phyloP scores from a whole-genome alignment of 1,139 yeast genomes.

The Candida sanyaensis region DNA sequence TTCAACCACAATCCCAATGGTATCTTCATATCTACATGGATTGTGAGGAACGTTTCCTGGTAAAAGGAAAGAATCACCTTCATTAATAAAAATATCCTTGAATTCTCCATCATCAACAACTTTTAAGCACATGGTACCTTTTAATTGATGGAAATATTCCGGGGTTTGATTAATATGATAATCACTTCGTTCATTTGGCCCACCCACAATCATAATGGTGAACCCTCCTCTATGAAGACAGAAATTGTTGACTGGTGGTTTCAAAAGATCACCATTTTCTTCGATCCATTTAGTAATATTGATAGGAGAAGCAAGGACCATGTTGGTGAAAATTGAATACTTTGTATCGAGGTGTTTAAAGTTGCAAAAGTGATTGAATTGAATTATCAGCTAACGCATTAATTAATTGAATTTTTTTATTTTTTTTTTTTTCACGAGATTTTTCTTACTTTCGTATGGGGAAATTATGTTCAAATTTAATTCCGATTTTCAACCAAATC shows the following conservation, averaged over 20 bases:
- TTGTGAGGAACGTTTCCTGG: conserved; percentile 89
- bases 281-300: conserved; percentile 79
- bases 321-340: background rate
- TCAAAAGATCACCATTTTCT: conserved; percentile 71
- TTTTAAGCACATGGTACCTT: conserved; percentile 80
- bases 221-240: conserved; percentile 91
- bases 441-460: no score
- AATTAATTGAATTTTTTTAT: no score
- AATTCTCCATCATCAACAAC: conserved; percentile 82
- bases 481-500: no score
- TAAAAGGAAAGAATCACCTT: conserved; percentile 84
- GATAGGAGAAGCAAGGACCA: conserved; percentile 69
- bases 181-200: conserved; percentile 92
- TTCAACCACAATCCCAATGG: conserved; percentile 92
- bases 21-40: conserved; percentile 82
- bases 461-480: no score
- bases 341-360: background rate
- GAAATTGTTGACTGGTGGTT: conserved; percentile 91
- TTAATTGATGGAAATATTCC: conserved; percentile 86
- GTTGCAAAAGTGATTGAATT: background rate
- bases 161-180: conserved; percentile 94
- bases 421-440: no score
- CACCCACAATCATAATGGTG: conserved; percentile 93
- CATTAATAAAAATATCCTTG: conserved; percentile 71
- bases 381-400: background rate